These are phyloP conservation scores for Vanrija pseudolonga DNA, from an alignment of 1,284 basidiomycete species.

Conservation along the genomic window DNA sequence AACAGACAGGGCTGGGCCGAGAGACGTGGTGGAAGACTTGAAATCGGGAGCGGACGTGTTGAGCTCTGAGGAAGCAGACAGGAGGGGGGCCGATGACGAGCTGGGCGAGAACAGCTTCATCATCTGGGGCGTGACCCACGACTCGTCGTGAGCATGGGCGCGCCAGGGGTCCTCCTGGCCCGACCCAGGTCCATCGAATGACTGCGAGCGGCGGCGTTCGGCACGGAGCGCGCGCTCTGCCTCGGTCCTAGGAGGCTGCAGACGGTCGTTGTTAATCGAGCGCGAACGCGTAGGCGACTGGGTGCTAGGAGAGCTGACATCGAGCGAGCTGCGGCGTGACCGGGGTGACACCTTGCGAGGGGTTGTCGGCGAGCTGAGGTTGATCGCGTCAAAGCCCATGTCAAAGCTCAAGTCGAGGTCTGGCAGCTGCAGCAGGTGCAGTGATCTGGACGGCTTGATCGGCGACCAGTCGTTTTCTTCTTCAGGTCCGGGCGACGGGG, in stretches of 20 bases:
- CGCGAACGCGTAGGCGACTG: not conserved
- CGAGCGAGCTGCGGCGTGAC: conserved; percentile 2
- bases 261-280: conserved; percentile 3
- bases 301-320: not conserved
- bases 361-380: conserved; percentile 30
- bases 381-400: conserved; percentile 35
- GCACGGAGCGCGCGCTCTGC: conserved; percentile 3
- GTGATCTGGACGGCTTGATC: conserved; percentile 27
- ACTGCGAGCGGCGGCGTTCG: conserved; percentile 15
- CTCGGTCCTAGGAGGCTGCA: not conserved
- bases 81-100: conserved; percentile 23
- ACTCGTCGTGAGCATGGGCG: conserved; percentile 2
- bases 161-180: conserved; percentile 6
- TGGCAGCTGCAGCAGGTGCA: conserved; percentile 42
- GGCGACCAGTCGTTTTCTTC: conserved; percentile 6
- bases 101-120: conserved; percentile 25
- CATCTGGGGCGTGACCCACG: conserved; percentile 19
- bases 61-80: conserved; percentile 6
- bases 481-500: not conserved
- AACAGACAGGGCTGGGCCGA: not conserved
- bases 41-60: not conserved
- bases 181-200: conserved; percentile 5
- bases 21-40: not conserved
- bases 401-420: conserved; percentile 46
- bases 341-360: conserved; percentile 15